Conservation (phyloP, 148 eudicot species). For the Cornus suecica region DNA sequence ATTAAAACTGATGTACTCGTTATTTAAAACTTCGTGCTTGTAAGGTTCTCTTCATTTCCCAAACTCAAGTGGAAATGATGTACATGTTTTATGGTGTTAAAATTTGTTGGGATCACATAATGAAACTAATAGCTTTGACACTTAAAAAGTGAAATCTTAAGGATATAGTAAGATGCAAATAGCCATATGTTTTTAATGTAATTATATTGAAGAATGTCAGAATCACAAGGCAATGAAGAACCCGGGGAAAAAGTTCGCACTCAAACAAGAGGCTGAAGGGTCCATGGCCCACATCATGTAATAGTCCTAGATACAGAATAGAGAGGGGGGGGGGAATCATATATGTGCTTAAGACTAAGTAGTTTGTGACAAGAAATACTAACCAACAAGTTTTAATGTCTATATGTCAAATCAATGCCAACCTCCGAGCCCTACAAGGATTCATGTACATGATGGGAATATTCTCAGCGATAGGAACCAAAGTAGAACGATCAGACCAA, state of each 20-base stretch:
- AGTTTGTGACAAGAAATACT: neutral
- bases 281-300: constrained; percentile 77
- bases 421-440: constrained; percentile 60
- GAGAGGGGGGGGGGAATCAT: neutral
- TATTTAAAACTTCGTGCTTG: too few relatives aligned
- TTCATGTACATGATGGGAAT: neutral
- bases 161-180: neutral
- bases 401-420: constrained; percentile 56
- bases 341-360: too few relatives aligned
- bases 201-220: neutral
- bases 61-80: too few relatives aligned
- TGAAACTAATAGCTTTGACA: neutral
- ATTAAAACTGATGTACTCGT: too few relatives aligned
- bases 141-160: neutral
- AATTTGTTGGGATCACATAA: neutral
- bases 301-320: constrained; percentile 31
- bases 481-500: constrained; percentile 13
- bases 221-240: constrained; percentile 41
- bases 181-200: neutral
- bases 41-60: too few relatives aligned
- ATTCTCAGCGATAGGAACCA: constrained; percentile 16
- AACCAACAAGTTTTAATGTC: constrained; percentile 62
- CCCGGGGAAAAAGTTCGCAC: constrained; percentile 46
- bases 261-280: constrained; percentile 80
- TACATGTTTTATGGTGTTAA: too few relatives aligned